Evolutionary conservation across 805 yeast species (phyloP).

Genomic region (Huiozyma sinensis): DNA sequence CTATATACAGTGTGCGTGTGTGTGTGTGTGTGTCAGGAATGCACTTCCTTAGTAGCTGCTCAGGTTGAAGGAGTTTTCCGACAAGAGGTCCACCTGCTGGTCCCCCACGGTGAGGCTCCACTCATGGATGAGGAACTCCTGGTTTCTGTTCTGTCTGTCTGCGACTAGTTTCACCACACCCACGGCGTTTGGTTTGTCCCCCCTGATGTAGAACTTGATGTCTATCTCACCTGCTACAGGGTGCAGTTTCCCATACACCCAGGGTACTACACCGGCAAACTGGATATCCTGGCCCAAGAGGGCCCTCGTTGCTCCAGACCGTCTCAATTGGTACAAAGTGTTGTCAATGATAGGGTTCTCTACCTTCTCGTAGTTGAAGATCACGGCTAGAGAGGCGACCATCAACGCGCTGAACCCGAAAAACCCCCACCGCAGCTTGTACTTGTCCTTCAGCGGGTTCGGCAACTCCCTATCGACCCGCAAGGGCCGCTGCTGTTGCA

Average conservation of each 20-base stretch:
- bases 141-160: slow-evolving; percentile 47
- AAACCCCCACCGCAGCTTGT: slow-evolving; percentile 45
- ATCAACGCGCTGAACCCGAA: slow-evolving; percentile 42
- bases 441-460: slow-evolving; percentile 52
- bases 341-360: slow-evolving; percentile 83
- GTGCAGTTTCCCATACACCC: slow-evolving; percentile 79
- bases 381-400: slow-evolving; percentile 46
- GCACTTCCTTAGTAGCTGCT: neutral
- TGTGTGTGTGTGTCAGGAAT: too few relatives aligned
- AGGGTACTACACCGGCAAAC: slow-evolving; percentile 61
- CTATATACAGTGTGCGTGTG: too few relatives aligned
- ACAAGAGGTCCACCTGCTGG: slow-evolving; percentile 36
- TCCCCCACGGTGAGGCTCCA: slow-evolving; percentile 52
- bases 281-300: slow-evolving; percentile 66
- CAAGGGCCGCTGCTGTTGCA: slow-evolving; percentile 30
- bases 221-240: slow-evolving; percentile 76
- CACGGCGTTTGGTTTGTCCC: slow-evolving; percentile 44
- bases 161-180: slow-evolving; percentile 58
- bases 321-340: slow-evolving; percentile 72
- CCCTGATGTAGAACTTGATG: slow-evolving; percentile 59
- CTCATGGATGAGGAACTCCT: slow-evolving; percentile 46
- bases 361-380: slow-evolving; percentile 88
- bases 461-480: slow-evolving; percentile 76
- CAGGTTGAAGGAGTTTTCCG: slow-evolving; percentile 29
- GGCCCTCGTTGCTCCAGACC: slow-evolving; percentile 54